Percentiles rank a stretch among this genome's conserved stretches.
Evolutionary conservation across 2,329 filamentous ascomycete genomes (phyloP).

Genomic region (Coniella vitis): DNA sequence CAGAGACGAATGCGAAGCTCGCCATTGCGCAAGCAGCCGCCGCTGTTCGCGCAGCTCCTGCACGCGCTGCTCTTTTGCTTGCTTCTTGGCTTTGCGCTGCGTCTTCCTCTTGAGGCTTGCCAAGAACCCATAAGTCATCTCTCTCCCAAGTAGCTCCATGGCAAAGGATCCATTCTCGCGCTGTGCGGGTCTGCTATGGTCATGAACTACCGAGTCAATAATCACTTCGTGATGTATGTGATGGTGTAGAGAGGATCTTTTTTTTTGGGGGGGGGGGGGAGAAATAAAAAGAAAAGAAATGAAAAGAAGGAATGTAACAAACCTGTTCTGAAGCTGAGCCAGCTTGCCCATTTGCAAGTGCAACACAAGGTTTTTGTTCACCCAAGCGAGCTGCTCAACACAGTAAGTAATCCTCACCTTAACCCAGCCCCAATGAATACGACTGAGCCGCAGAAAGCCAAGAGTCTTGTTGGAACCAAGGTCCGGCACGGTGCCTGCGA

Average conservation of each 20-base stretch:
- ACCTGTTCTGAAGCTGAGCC: not conserved
- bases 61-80: not conserved
- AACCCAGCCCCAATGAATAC: not conserved
- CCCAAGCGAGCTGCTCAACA: conserved; percentile 6
- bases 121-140: not conserved
- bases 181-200: not conserved
- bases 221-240: not conserved
- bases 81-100: not conserved
- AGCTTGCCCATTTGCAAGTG: conserved; percentile 7
- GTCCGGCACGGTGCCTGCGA: conserved; percentile 5
- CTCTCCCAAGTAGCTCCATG: not conserved
- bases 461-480: not conserved
- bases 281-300: too few relatives aligned
- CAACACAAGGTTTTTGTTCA: not conserved
- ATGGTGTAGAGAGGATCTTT: too few relatives aligned
- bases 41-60: not conserved
- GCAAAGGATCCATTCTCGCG: conserved; percentile 5
- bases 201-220: not conserved
- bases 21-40: not conserved
- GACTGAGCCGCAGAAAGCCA: not conserved
- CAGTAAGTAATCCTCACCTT: not conserved
- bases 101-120: not conserved
- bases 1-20: not conserved
- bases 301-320: too few relatives aligned
- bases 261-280: too few relatives aligned